Evolutionary conservation across 306 rosid species (phyloP).

Genomic region (Quercus mongolica): DNA sequence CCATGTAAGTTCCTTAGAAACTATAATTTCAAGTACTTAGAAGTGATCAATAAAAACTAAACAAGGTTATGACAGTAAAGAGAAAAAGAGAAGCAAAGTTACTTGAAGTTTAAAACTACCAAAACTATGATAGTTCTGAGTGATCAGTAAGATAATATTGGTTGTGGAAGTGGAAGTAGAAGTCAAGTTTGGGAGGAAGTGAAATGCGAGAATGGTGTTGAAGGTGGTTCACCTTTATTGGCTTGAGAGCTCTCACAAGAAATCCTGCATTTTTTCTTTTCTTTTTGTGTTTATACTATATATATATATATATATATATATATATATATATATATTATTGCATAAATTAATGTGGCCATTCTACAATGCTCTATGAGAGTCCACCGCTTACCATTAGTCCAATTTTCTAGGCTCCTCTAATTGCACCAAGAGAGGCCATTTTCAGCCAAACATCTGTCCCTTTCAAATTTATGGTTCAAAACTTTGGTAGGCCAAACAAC

Average conservation of each 20-base stretch:
- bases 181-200: constrained; percentile 2
- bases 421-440: too few species aligned
- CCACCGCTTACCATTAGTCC: neutral
- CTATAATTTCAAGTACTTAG: constrained; percentile 6
- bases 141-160: neutral
- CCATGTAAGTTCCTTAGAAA: constrained; percentile 2
- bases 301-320: too few species aligned
- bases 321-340: neutral
- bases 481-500: constrained; percentile 10
- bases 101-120: neutral
- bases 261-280: too few species aligned
- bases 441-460: too few species aligned
- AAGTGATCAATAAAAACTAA: neutral
- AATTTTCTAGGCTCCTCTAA: constrained; percentile 3
- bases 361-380: neutral
- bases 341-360: constrained; percentile 3
- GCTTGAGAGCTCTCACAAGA: too few species aligned
- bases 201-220: constrained; percentile 43
- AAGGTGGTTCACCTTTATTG: neutral
- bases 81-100: neutral
- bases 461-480: too few species aligned
- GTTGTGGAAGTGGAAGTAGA: neutral
- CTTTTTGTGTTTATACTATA: too few species aligned
- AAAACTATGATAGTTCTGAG: constrained; percentile 11
- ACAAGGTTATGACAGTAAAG: neutral